Percentiles rank a stretch among this genome's conserved stretches.
phyloP scores from a whole-genome alignment of 2,329 filamentous ascomycete species.

The Orbilia blumenaviensis region DNA sequence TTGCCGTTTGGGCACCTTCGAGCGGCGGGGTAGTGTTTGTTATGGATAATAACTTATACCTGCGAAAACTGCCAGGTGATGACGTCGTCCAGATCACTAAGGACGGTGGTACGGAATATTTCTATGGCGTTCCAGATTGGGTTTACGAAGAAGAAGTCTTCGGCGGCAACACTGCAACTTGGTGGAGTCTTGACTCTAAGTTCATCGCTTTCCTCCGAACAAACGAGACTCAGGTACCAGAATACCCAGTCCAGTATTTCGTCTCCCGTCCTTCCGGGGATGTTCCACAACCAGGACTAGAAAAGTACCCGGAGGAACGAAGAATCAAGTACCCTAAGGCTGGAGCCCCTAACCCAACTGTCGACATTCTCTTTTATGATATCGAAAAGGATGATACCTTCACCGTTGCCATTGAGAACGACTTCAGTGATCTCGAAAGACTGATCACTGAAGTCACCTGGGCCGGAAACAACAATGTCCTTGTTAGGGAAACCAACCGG shows the following conservation, averaged over 20 bases:
- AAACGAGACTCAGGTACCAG: constrained; percentile 89
- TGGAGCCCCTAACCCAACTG: constrained; percentile 89
- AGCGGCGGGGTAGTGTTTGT: constrained; percentile 91
- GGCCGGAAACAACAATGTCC: constrained; percentile 79
- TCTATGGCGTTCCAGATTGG: constrained; percentile 98
- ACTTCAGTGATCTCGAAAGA: constrained; percentile 81
- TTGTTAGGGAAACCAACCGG: constrained; percentile 92
- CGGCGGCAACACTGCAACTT: constrained; percentile 79
- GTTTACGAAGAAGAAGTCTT: constrained; percentile 93
- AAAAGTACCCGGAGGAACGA: constrained; percentile 87
- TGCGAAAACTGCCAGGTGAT: constrained; percentile 73
- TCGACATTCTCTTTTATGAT: constrained; percentile 89
- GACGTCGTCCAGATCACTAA: constrained; percentile 77
- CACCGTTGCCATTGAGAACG: constrained; percentile 76
- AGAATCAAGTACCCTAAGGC: constrained; percentile 98
- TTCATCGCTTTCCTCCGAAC: constrained; percentile 92
- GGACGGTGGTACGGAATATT: constrained; percentile 86
- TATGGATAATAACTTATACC: constrained; percentile 85
- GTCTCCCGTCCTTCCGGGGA: constrained; percentile 83
- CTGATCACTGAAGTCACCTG: constrained; percentile 94
- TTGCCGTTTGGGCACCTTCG: constrained; percentile 87
- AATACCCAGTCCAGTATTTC: constrained; percentile 94
- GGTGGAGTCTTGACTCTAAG: constrained; percentile 92
- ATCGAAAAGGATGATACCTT: constrained; percentile 80
- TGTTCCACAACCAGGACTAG: constrained; percentile 73